A percentile compares a stretch with the other conserved stretches of the same genome.
phyloP scores from a whole-genome alignment of 805 yeast species.

The Groenewaldozyma tartarivorans region DNA sequence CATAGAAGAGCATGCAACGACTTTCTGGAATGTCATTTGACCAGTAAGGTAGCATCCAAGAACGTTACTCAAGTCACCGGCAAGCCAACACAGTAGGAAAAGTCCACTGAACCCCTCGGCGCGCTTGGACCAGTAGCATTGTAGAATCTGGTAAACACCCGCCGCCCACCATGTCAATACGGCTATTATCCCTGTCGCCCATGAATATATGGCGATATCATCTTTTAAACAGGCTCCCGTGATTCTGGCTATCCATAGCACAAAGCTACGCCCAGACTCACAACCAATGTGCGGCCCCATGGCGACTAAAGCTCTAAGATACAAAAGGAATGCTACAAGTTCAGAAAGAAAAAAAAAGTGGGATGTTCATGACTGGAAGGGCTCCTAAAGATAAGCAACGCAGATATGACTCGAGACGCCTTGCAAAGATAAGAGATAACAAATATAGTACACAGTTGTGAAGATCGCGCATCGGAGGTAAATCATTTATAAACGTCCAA shows the following conservation, averaged over 20 bases:
- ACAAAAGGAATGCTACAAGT: no score
- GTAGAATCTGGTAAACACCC: slow-evolving; percentile 23
- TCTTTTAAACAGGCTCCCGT: slow-evolving; percentile 12
- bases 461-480: no score
- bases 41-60: slow-evolving; percentile 24
- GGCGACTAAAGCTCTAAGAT: no score
- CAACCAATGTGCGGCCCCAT: no score
- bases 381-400: no score
- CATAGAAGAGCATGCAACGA: slow-evolving; percentile 19
- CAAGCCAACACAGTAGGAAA: slow-evolving; percentile 22
- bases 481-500: no score
- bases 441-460: no score
- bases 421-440: no score
- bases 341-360: no score
- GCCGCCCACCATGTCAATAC: slow-evolving; percentile 24
- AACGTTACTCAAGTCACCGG: slow-evolving; percentile 25
- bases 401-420: no score
- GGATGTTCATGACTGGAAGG: no score
- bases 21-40: slow-evolving; percentile 24
- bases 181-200: slow-evolving; percentile 16
- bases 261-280: no score
- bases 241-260: slow-evolving; percentile 9
- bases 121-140: slow-evolving; percentile 18
- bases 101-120: slow-evolving; percentile 24
- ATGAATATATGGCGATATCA: slow-evolving; percentile 10